A percentile compares a stretch with the other conserved stretches of the same genome.
Conservation (phyloP, 805 yeast species). For the Myxozyma nipponensis region DNA sequence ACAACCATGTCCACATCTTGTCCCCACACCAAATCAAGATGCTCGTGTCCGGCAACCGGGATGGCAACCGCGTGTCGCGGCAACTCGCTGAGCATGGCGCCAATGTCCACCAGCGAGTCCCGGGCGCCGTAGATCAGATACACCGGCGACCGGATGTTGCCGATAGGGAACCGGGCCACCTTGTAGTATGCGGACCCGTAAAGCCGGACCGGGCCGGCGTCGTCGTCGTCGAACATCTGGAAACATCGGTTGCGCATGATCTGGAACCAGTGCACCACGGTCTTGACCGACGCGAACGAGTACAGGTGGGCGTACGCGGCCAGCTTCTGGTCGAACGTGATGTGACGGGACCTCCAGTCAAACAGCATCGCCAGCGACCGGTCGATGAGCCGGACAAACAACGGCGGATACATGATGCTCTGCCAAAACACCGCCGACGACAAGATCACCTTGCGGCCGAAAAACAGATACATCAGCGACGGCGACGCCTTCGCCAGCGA, state of each 20-base stretch:
- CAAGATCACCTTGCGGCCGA: constrained; percentile 69
- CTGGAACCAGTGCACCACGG: constrained; percentile 95
- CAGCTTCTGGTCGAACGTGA: constrained; percentile 66
- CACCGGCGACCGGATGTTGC: constrained; percentile 66
- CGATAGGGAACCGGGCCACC: constrained; percentile 61
- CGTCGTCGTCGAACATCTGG: constrained; percentile 81
- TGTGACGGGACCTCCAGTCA: constrained; percentile 75
- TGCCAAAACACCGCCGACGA: constrained; percentile 81
- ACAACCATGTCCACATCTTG: constrained; percentile 52
- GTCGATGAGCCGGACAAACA: constrained; percentile 71
- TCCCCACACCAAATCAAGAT: constrained; percentile 89
- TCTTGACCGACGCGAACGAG: constrained; percentile 86
- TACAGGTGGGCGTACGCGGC: constrained; percentile 83
- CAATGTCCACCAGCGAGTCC: constrained; percentile 85
- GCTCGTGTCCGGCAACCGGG: constrained; percentile 73
- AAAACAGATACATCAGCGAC: constrained; percentile 59
- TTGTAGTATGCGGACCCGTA: constrained; percentile 42
- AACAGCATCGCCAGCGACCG: constrained; percentile 62
- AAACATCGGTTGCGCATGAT: constrained; percentile 71
- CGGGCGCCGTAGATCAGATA: constrained; percentile 70
- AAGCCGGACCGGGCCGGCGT: constrained; percentile 32
- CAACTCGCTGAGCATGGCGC: constrained; percentile 63
- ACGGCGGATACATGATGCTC: constrained; percentile 67
- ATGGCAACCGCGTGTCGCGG: constrained; percentile 49
- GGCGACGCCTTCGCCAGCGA: constrained; percentile 75